A percentile compares a stretch with the other conserved stretches of the same genome.
These are phyloP conservation scores for Penicillium paxilli DNA, from an alignment of 495 filamentous ascomycete genomes.

Conservation along the genomic window DNA sequence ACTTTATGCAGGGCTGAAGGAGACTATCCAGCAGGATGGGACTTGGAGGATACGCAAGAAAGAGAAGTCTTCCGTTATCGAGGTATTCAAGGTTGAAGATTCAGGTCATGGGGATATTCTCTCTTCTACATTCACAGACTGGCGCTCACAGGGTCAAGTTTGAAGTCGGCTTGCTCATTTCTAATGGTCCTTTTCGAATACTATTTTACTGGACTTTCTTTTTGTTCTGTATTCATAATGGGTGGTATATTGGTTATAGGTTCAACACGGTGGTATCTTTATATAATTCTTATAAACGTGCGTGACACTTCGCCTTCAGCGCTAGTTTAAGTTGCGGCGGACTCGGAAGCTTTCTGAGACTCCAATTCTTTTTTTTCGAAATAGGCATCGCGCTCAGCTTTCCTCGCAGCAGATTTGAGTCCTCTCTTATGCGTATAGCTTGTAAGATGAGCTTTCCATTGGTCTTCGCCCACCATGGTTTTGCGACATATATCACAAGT, in stretches of 20 bases:
- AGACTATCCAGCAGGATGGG: conserved; percentile 65
- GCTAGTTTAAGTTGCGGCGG: neutral
- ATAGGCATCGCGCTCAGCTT: conserved; percentile 32
- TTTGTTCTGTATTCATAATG: neutral
- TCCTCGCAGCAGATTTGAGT: conserved; percentile 33
- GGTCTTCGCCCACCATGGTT: conserved; percentile 64
- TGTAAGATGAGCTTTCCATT: conserved; percentile 75
- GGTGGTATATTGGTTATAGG: neutral
- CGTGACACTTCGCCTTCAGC: neutral
- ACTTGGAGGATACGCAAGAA: conserved; percentile 78
- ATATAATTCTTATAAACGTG: neutral
- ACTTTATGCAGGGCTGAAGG: conserved; percentile 58
- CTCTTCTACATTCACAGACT: conserved; percentile 72
- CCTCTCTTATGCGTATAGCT: conserved; percentile 60
- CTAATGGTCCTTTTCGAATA: neutral
- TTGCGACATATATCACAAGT: conserved; percentile 73
- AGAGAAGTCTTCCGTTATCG: conserved; percentile 57
- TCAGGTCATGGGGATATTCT: conserved; percentile 75
- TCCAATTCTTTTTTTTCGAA: conserved; percentile 21
- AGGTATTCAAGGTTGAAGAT: conserved; percentile 71
- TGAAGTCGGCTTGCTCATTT: neutral
- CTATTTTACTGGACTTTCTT: too few relatives aligned
- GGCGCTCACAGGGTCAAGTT: conserved; percentile 47
- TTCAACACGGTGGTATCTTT: too few relatives aligned
- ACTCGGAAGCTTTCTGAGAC: conserved; percentile 2